Percentiles rank a stretch among this genome's conserved stretches.
phyloP scores from a whole-genome alignment of 2,329 filamentous ascomycete genomes.

The Penicillium palitans region DNA sequence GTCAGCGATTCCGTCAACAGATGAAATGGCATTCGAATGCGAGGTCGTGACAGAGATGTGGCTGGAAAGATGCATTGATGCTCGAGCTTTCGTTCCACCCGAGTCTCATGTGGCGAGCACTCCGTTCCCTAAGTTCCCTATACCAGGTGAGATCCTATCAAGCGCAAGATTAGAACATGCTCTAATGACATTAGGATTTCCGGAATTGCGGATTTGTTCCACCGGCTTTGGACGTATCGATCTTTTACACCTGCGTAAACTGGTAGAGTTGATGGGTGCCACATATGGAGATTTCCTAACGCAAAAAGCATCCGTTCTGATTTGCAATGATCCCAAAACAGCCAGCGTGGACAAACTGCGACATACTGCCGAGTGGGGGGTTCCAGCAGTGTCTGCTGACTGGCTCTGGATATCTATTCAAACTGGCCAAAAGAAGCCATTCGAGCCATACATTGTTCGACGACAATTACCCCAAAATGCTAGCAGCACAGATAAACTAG shows the following conservation, averaged over 20 bases:
- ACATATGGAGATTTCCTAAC: slow-evolving; percentile 77
- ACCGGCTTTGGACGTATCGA: slow-evolving; percentile 83
- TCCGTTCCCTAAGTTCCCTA: slow-evolving; percentile 71
- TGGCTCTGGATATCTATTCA: slow-evolving; percentile 86
- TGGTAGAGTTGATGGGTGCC: slow-evolving; percentile 74
- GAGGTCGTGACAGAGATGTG: slow-evolving; percentile 82
- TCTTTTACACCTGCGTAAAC: slow-evolving; percentile 77
- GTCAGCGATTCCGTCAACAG: slow-evolving; percentile 38
- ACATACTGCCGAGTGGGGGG: slow-evolving; percentile 70
- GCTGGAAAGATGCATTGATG: slow-evolving; percentile 82
- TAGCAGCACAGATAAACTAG: slow-evolving; percentile 21
- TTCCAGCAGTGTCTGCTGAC: slow-evolving; percentile 75
- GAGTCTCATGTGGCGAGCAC: slow-evolving; percentile 70
- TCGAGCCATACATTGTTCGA: slow-evolving; percentile 47
- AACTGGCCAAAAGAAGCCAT: slow-evolving; percentile 49
- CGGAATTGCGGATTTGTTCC: slow-evolving; percentile 70
- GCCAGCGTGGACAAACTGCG: slow-evolving; percentile 72
- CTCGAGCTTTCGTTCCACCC: slow-evolving; percentile 70
- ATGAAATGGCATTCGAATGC: slow-evolving; percentile 45
- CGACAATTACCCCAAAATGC: slow-evolving; percentile 26
- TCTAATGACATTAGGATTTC: slow-evolving; percentile 56
- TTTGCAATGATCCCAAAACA: slow-evolving; percentile 62
- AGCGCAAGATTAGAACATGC: not conserved
- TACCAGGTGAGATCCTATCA: slow-evolving; percentile 49
- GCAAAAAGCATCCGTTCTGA: slow-evolving; percentile 68